Percentiles rank a stretch among this genome's conserved stretches.
Evolutionary conservation across 495 filamentous ascomycete genomes (phyloP).

Genomic region (Aspergillus cristatus): DNA sequence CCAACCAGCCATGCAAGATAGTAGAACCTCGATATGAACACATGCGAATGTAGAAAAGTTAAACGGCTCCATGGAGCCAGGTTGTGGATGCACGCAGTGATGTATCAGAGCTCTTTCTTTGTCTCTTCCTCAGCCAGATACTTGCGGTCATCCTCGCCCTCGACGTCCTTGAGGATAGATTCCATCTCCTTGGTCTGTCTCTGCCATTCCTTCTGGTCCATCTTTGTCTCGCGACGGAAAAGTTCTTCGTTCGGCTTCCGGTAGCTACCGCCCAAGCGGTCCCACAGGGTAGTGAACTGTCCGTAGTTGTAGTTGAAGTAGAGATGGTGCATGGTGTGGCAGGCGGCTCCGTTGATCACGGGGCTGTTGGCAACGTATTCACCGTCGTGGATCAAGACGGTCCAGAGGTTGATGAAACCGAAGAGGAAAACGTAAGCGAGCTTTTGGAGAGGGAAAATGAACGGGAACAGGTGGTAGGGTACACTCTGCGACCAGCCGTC

Average conservation of each 20-base stretch:
- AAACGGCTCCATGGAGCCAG: no score
- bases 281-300: constrained; percentile 94
- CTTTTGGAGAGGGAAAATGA: constrained; percentile 90
- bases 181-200: constrained; percentile 82
- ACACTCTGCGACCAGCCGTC: constrained; percentile 90
- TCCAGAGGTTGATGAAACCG: constrained; percentile 94
- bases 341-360: constrained; percentile 89
- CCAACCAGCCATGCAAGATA: no score
- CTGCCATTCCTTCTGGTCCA: constrained; percentile 73
- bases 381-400: constrained; percentile 93
- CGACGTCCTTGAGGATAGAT: constrained; percentile 68
- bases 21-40: no score
- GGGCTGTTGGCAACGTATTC: constrained; percentile 88
- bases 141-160: constrained; percentile 75
- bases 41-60: no score
- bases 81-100: no score
- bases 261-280: constrained; percentile 83
- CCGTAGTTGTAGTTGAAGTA: constrained; percentile 99
- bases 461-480: constrained; percentile 90
- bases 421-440: constrained; percentile 79
- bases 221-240: constrained; percentile 82
- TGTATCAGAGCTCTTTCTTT: constrained; percentile 38
- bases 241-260: constrained; percentile 78
- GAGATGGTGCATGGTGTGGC: constrained; percentile 94
- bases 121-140: constrained; percentile 44